A percentile compares a stretch with the other conserved stretches of the same genome.
Evolutionary conservation across 2,329 filamentous ascomycete species (phyloP).

Genomic region (Xylaria sp.): DNA sequence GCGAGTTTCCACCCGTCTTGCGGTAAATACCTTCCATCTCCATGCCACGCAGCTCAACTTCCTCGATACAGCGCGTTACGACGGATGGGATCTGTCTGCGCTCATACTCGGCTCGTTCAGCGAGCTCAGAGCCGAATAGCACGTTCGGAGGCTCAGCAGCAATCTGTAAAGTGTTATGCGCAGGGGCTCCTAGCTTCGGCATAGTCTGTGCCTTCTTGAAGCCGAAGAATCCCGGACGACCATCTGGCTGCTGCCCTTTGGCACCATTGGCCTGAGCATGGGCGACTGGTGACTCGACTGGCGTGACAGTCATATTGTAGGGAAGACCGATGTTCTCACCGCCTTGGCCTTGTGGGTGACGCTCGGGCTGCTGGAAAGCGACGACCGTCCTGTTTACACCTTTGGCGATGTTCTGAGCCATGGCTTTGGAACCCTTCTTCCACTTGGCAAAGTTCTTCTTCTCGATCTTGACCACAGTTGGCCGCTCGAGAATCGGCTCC

Average conservation of each 20-base stretch:
- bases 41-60: constrained; percentile 94
- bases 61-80: constrained; percentile 89
- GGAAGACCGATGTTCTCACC: constrained; percentile 63
- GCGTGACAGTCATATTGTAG: constrained; percentile 61
- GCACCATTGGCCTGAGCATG: constrained; percentile 31
- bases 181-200: constrained; percentile 47
- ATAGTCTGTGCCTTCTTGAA: constrained; percentile 48
- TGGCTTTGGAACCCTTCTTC: constrained; percentile 92
- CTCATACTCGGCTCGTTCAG: constrained; percentile 80
- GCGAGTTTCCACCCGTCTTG: constrained; percentile 89
- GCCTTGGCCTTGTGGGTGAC: constrained; percentile 46
- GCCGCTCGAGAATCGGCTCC: constrained; percentile 65
- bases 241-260: constrained; percentile 31
- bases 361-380: constrained; percentile 57
- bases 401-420: constrained; percentile 91
- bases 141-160: constrained; percentile 49
- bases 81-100: constrained; percentile 84
- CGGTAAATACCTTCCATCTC: constrained; percentile 96
- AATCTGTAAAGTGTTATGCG: constrained; percentile 36
- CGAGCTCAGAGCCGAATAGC: constrained; percentile 85
- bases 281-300: constrained; percentile 44
- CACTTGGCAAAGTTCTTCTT: constrained; percentile 98
- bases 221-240: constrained; percentile 61
- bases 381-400: constrained; percentile 89
- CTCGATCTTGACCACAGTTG: constrained; percentile 92